Conservation (phyloP, 1,284 basidiomycete genomes). For the Puccinia horiana region DNA sequence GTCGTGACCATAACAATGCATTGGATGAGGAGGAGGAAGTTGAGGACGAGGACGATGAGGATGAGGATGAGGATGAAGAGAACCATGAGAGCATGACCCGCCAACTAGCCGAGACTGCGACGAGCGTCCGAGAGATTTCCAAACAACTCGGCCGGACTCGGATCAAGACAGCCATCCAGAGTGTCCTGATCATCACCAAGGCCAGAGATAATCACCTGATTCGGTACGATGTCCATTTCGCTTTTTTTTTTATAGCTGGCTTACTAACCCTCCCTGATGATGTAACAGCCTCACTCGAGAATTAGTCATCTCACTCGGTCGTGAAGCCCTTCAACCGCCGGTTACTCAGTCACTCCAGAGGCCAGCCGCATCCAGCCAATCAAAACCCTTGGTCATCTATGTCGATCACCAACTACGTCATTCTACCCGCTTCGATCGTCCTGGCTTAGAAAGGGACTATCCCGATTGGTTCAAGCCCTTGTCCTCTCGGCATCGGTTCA, state of each 20-base stretch:
- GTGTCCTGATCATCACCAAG: constrained; percentile 94
- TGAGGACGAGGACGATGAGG: constrained; percentile 6
- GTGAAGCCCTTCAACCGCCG: constrained; percentile 72
- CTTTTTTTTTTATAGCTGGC: not conserved
- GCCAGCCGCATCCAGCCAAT: not conserved
- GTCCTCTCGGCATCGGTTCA: constrained; percentile 18
- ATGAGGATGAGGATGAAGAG: constrained; percentile 17
- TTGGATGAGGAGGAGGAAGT: not conserved
- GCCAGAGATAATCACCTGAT: constrained; percentile 96
- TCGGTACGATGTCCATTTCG: not conserved
- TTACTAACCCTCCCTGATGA: constrained; percentile 71
- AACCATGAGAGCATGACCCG: constrained; percentile 39
- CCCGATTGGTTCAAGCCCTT: constrained; percentile 83
- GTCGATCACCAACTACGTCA: constrained; percentile 90
- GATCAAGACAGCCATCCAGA: constrained; percentile 87
- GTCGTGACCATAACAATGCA: too few relatives aligned
- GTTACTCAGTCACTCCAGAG: not conserved
- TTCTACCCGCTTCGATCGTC: constrained; percentile 92
- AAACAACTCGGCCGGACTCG: constrained; percentile 74
- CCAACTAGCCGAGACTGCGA: constrained; percentile 38
- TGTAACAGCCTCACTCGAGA: constrained; percentile 76
- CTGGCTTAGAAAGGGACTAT: constrained; percentile 78
- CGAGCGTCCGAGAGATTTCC: constrained; percentile 41
- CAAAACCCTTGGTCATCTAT: constrained; percentile 62
- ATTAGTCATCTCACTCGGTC: constrained; percentile 65